Base-by-base conservation (phyloP, 257 asterid genomes). In the Nicotiana sylvestris region DNA sequence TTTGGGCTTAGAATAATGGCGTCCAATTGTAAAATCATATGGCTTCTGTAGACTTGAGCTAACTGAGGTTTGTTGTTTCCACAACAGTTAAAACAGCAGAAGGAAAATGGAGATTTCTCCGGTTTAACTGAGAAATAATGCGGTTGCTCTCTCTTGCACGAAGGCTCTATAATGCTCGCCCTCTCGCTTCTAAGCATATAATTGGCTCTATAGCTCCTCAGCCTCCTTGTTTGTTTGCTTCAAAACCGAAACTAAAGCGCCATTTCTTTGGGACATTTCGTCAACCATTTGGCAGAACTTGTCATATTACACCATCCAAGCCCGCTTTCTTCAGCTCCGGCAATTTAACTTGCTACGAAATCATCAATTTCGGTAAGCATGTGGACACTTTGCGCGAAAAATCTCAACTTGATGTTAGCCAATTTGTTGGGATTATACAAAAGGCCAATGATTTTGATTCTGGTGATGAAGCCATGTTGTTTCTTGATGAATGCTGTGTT, bases 381-480 rank as follows among this genome's bases (percentile, higher is more conserved):
- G 64, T 79, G 10, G 70, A 83, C 72, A 77, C 74, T 43, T 12
- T 64, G 69, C 79, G 78, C 17, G 89, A 76, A 78, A 82, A 69
- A 46, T 43, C 60, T 82, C 89, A 81, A 76, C 15, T 70, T 81
- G 87, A 84, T 49, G 80, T 89, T 37, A 11, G 57, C 21, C 90
- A 82, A 82, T 85, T 94, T 80, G 87, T 87, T 17, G 92, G 88
- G 80, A 85, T 84, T 62, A 86, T 86, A 81, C 87, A 81, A 39
- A 89, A 88, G 81, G 90, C 92, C 6, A 91, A 82, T 87, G 91
- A 89, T 69, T 86, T 90, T 70, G 88, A 86, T 78, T 90, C 91
- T 9, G 97, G 95, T 55, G 95, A 93, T 83, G 97, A 91, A 85
- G 98, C 98, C 81, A 85, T 92, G 49, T 88, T 85, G 66, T 88